phyloP scores from a whole-genome alignment of 176 grass and related monocot species.

The Carex cristatella region DNA sequence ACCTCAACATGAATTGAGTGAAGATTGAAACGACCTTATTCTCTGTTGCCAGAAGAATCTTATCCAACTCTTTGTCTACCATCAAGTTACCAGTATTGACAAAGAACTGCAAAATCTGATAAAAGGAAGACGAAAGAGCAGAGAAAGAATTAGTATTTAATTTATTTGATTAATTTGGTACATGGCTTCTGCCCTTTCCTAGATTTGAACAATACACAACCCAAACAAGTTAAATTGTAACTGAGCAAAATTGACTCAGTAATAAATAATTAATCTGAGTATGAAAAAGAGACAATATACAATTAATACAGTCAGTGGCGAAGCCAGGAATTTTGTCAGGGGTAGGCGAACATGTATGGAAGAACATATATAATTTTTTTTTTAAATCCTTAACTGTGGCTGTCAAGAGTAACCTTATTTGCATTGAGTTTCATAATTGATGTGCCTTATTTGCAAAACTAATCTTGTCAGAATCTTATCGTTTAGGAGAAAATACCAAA shows the following conservation, averaged over 20 bases:
- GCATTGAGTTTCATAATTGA: no score
- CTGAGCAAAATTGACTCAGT: neutral
- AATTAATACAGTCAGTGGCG: no score
- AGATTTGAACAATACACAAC: neutral
- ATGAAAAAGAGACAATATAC: no score
- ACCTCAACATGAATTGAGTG: conserved; percentile 43
- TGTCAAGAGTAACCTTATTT: no score
- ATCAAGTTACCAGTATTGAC: neutral
- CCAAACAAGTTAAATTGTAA: neutral
- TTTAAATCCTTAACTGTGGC: no score
- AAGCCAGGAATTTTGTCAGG: no score
- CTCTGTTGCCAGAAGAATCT: neutral
- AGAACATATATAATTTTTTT: no score
- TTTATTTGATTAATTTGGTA: neutral
- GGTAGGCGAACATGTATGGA: no score
- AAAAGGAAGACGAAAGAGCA: neutral
- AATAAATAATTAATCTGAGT: no score
- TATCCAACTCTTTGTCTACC: conserved; percentile 4
- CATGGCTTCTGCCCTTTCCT: neutral
- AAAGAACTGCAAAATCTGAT: neutral
- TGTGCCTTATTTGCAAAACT: no score
- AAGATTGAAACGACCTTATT: conserved; percentile 21
- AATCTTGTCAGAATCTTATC: no score
- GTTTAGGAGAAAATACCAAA: no score
- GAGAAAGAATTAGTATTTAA: neutral